Percentiles rank a stretch among this genome's conserved stretches.
Evolutionary conservation across 2,329 filamentous ascomycete species (phyloP).

Genomic region (Huntiella savannae): DNA sequence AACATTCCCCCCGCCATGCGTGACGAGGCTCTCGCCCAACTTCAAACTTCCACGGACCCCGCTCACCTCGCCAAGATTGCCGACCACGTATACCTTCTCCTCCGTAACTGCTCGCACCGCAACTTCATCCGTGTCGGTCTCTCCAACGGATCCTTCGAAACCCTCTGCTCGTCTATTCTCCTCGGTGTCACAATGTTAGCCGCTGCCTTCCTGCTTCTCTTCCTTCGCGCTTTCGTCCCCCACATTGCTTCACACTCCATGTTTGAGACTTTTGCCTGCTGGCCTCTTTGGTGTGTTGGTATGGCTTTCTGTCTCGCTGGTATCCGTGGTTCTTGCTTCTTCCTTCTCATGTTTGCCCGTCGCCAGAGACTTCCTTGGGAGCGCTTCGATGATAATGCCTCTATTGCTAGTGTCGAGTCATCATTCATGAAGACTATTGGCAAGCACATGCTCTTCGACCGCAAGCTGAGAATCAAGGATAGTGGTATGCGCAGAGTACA

Average conservation of each 20-base stretch:
- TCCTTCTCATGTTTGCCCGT: conserved; percentile 26
- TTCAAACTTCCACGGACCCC: conserved; percentile 21
- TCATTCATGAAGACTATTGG: conserved; percentile 18
- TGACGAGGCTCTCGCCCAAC: conserved; percentile 19
- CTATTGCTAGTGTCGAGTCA: conserved; percentile 14
- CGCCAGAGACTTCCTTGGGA: conserved; percentile 29
- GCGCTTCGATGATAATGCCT: conserved; percentile 23
- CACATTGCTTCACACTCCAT: conserved; percentile 21
- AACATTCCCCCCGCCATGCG: conserved; percentile 27
- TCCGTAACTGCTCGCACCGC: conserved; percentile 29
- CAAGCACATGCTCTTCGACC: conserved; percentile 28
- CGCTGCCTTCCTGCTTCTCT: conserved; percentile 22
- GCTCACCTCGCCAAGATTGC: conserved; percentile 23
- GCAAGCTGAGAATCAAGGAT: conserved; percentile 27
- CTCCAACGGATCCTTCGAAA: conserved; percentile 31
- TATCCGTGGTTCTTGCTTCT: conserved; percentile 28
- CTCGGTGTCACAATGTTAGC: conserved; percentile 24
- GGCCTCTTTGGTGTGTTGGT: conserved; percentile 28
- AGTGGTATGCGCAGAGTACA: conserved; percentile 23
- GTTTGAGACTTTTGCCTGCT: conserved; percentile 24
- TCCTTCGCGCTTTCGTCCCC: conserved; percentile 23
- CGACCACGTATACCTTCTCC: conserved; percentile 27
- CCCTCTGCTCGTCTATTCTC: conserved; percentile 26
- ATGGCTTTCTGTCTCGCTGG: conserved; percentile 25
- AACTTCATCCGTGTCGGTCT: conserved; percentile 35